Conservation (phyloP, 192 early-diverging fungal genomes). For the Entomortierella chlamydospora region DNA sequence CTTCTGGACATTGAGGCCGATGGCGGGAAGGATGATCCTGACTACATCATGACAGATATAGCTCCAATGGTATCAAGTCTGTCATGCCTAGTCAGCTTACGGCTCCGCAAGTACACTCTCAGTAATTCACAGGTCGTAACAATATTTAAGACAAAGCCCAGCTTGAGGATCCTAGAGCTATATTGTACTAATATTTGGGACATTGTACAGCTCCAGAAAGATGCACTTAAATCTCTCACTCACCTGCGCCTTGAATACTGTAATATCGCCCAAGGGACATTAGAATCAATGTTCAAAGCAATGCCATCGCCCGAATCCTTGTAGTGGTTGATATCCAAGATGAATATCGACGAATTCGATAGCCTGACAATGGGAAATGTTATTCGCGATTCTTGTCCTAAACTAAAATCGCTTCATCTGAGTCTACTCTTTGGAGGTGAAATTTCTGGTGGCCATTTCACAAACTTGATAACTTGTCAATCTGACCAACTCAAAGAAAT, state of each 20-base stretch:
- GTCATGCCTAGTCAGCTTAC: not conserved
- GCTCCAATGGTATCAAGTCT: not conserved
- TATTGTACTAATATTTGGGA: not conserved
- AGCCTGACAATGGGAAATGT: not conserved
- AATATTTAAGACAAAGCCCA: not conserved
- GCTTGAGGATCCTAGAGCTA: not conserved
- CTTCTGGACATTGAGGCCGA: not conserved
- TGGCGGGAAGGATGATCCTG: not conserved
- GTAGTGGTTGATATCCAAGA: not conserved
- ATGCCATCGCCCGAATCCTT: not conserved
- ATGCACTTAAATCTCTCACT: not conserved
- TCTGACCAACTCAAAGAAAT: not conserved
- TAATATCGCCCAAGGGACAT: not conserved
- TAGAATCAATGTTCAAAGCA: not conserved
- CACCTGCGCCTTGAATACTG: slow-evolving; percentile 1
- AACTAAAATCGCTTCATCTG: not conserved
- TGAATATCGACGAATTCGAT: not conserved
- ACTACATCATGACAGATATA: not conserved
- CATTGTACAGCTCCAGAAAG: not conserved
- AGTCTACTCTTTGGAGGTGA: not conserved
- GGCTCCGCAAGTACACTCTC: not conserved
- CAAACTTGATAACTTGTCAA: not conserved
- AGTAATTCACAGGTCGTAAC: not conserved
- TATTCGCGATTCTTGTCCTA: not conserved
- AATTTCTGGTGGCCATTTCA: not conserved